Conservation (phyloP, 768 basidiomycete genomes). For the Rhodosporidiobolus sp. region DNA sequence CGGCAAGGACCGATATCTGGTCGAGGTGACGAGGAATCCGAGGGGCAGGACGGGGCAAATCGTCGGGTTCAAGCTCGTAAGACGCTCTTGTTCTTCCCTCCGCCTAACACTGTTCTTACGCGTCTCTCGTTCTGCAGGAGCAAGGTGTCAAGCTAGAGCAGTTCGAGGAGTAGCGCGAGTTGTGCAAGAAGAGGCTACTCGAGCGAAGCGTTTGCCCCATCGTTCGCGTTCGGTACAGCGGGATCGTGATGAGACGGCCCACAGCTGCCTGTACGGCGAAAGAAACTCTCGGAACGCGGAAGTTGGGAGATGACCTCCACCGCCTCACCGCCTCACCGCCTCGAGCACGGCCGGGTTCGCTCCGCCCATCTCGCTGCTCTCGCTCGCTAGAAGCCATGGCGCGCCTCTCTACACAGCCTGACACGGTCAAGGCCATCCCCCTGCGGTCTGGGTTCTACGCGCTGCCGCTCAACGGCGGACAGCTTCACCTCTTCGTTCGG, state of each 20-base stretch:
- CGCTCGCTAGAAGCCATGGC: not conserved
- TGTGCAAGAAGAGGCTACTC: no score
- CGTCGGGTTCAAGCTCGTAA: slow-evolving; percentile 6
- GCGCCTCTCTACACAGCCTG: slow-evolving; percentile 19
- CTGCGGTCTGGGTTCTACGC: slow-evolving; percentile 34
- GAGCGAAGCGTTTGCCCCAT: no score
- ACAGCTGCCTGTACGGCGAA: no score
- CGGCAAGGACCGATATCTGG: not conserved
- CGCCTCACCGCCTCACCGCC: not conserved
- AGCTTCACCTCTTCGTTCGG: slow-evolving; percentile 20
- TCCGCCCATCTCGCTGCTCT: not conserved
- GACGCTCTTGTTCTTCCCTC: not conserved
- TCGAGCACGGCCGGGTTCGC: not conserved
- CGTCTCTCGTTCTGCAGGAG: not conserved
- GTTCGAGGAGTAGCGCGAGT: not conserved
- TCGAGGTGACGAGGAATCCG: slow-evolving; percentile 12
- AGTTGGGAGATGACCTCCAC: no score
- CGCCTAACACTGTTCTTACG: no score
- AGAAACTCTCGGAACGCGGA: no score
- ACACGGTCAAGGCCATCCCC: not conserved
- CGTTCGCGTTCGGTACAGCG: no score
- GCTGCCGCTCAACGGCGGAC: slow-evolving; percentile 16
- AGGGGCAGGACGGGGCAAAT: not conserved
- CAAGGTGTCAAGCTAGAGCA: not conserved
- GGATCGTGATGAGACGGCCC: no score